These are phyloP conservation scores for Cenococcum geophilum DNA, from an alignment of 495 filamentous ascomycete genomes.

Conservation along the genomic window DNA sequence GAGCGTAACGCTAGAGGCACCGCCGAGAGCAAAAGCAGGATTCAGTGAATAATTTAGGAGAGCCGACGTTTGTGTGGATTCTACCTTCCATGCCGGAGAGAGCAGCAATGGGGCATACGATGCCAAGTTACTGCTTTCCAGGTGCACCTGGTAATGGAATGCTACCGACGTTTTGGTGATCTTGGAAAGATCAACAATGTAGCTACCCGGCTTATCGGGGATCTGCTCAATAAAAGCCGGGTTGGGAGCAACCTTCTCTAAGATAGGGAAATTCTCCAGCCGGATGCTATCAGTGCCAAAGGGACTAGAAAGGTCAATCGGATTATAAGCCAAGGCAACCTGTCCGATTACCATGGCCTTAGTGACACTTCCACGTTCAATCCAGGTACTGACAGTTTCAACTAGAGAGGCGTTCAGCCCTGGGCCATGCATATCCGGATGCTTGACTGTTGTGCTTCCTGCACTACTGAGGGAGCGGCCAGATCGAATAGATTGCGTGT, in stretches of 20 bases:
- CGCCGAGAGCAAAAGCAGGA: slow-evolving; percentile 51
- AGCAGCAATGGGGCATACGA: slow-evolving; percentile 73
- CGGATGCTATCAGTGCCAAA: slow-evolving; percentile 62
- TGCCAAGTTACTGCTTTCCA: slow-evolving; percentile 55
- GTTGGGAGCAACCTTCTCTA: slow-evolving; percentile 94
- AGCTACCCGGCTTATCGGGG: slow-evolving; percentile 71
- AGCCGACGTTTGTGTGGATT: slow-evolving; percentile 73
- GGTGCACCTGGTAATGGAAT: slow-evolving; percentile 92
- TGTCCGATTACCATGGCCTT: slow-evolving; percentile 79
- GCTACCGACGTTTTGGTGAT: slow-evolving; percentile 71
- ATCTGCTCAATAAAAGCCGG: slow-evolving; percentile 74
- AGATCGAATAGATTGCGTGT: slow-evolving; percentile 88
- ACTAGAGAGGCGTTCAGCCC: slow-evolving; percentile 88
- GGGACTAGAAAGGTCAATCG: slow-evolving; percentile 44
- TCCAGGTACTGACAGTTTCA: slow-evolving; percentile 81
- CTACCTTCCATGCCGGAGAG: slow-evolving; percentile 75
- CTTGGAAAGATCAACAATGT: slow-evolving; percentile 62
- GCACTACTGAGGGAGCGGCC: slow-evolving; percentile 69
- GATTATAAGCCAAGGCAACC: slow-evolving; percentile 80
- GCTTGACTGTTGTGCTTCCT: slow-evolving; percentile 51
- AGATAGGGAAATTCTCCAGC: slow-evolving; percentile 81
- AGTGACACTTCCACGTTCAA: slow-evolving; percentile 64
- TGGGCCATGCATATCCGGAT: slow-evolving; percentile 73
- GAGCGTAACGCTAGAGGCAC: slow-evolving; percentile 52
- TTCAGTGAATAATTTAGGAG: slow-evolving; percentile 85